These are phyloP conservation scores for Fusarium phyllophilum DNA, from an alignment of 2,329 filamentous ascomycete species.

Conservation along the genomic window DNA sequence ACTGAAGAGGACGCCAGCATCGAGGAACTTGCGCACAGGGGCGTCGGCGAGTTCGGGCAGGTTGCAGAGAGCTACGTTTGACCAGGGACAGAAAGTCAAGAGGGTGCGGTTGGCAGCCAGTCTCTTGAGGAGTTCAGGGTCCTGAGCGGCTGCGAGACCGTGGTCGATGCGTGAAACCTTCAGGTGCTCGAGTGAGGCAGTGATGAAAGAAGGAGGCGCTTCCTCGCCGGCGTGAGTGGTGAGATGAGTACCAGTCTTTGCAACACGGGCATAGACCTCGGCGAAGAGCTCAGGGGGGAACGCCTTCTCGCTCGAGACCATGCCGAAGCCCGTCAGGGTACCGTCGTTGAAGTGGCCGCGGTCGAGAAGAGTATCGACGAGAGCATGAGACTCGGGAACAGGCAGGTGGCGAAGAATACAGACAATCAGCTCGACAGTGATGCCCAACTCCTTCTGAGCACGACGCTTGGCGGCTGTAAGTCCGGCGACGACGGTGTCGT, in stretches of 20 bases:
- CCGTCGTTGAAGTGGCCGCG: conserved; percentile 60
- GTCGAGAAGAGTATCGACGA: conserved; percentile 45
- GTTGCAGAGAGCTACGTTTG: conserved; percentile 65
- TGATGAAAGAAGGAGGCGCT: conserved; percentile 73
- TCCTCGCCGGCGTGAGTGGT: conserved; percentile 84
- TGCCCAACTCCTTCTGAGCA: conserved; percentile 69
- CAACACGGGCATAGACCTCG: conserved; percentile 63
- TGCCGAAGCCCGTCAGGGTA: conserved; percentile 70
- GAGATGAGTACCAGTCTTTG: conserved; percentile 64
- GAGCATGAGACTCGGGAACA: conserved; percentile 62
- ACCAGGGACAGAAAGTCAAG: conserved; percentile 78
- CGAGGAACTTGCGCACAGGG: conserved; percentile 71
- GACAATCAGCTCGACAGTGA: conserved; percentile 74
- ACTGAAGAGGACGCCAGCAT: conserved; percentile 72
- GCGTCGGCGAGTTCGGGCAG: conserved; percentile 47
- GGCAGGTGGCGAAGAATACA: conserved; percentile 79
- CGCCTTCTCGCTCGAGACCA: conserved; percentile 72
- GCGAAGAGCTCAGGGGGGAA: conserved; percentile 69
- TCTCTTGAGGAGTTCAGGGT: conserved; percentile 65
- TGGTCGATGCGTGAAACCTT: conserved; percentile 77
- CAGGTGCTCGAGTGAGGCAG: conserved; percentile 69
- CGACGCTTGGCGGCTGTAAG: conserved; percentile 68
- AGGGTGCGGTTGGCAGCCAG: conserved; percentile 68
- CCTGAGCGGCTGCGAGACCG: conserved; percentile 72
- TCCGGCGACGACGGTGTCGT: conserved; percentile 71